Base-by-base conservation (phyloP, 2,329 filamentous ascomycete species). In the Neonectria sp. region DNA sequence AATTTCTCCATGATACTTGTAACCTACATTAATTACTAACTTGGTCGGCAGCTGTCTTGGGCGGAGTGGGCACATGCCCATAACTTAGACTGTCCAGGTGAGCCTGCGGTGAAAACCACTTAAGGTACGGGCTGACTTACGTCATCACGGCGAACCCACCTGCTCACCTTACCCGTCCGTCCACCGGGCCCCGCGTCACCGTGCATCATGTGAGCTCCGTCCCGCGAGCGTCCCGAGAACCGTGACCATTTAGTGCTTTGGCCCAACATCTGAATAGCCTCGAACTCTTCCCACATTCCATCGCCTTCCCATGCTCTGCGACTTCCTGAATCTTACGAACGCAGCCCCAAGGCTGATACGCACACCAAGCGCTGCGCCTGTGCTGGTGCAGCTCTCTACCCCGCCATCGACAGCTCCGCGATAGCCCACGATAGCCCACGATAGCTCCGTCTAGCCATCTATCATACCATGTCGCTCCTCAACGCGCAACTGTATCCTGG, bases 401-500 rank as follows among this genome's bases (percentile, higher is more conserved):
- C 72, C 71, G 67, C 73, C 70, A 68, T 57, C 66, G 65, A 60
- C 48, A 72, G 68, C 73, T 71, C 59, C 56, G 56, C 56, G 63
- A 48, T 46, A 56, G 31, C n/a, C 31, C 51, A 67, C 59, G 65
- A 62, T 59, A 40, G 37, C 17, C 33, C 51, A 67, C 57, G 65
- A 62, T 60, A 43, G 37, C 46, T 43, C 52, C 49, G n/a, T 48
- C 55, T 43, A 6, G 9, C 55, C 49, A 57, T 65, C 59, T 31
- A 71, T 58, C 72, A 84, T 31, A 72, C 59, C 72, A 84, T 84
- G 84, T 83, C 86, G 51, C 81, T 88, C 55, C 88, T 89, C 74
- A 84, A 82, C 35, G 89, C 89, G 63, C 89, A 91, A 77, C 88
- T 94, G 37, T 84, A 90, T 77, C 92, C 92, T 21, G 90, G 90